Conservation (phyloP, 805 yeast species). For the Pichia thaimueangensis region DNA sequence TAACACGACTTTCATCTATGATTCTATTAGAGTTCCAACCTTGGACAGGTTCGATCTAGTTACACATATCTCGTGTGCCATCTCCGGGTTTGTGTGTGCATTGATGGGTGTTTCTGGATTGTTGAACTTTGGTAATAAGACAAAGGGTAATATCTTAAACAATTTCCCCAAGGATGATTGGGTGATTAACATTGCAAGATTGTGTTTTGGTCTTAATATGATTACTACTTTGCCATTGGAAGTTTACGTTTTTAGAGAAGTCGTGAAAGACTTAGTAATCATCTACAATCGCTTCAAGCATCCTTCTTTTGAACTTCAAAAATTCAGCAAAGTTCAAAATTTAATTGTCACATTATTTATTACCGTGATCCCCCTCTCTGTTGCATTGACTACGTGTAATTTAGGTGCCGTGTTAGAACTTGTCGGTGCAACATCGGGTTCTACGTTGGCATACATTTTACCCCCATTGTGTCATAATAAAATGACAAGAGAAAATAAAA, state of each 20-base stretch:
- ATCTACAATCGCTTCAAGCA: constrained; percentile 21
- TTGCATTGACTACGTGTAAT: constrained; percentile 76
- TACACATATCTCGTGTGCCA: constrained; percentile 77
- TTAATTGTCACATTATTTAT: constrained; percentile 56
- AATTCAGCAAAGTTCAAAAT: constrained; percentile 42
- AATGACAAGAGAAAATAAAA: constrained; percentile 44
- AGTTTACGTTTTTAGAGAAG: constrained; percentile 85
- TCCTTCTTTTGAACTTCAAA: constrained; percentile 18
- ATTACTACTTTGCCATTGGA: constrained; percentile 87
- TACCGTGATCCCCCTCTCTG: constrained; percentile 64
- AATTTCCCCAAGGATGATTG: constrained; percentile 74
- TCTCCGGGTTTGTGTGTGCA: constrained; percentile 74
- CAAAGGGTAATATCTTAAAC: constrained; percentile 83
- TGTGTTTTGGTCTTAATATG: constrained; percentile 91
- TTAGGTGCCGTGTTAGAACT: constrained; percentile 84
- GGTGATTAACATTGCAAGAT: constrained; percentile 77
- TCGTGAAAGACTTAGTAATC: constrained; percentile 55
- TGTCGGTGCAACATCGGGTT: constrained; percentile 91
- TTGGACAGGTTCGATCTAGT: constrained; percentile 65
- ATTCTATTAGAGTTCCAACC: constrained; percentile 73
- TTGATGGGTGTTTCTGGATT: constrained; percentile 77
- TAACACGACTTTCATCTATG: constrained; percentile 84
- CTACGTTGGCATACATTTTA: constrained; percentile 82
- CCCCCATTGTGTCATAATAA: constrained; percentile 82
- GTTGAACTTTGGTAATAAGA: constrained; percentile 63